phyloP scores from a whole-genome alignment of 345 rosid species.

The Streptanthus diversifolius region DNA sequence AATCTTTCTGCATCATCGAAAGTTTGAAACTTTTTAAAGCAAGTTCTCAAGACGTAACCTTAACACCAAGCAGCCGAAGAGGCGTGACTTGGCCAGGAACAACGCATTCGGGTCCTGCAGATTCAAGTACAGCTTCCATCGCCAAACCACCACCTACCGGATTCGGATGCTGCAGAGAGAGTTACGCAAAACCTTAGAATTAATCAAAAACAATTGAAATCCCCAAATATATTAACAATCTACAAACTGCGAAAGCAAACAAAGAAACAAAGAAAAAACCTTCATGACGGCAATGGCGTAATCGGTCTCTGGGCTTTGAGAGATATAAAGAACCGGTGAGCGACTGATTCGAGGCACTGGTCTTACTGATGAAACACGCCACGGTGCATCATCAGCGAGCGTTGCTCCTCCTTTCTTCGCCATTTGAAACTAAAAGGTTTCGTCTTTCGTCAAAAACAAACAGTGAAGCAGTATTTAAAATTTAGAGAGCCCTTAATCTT shows the following conservation, averaged over 20 bases:
- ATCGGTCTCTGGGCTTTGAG: slow-evolving; percentile 47
- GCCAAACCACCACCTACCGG: slow-evolving; percentile 81
- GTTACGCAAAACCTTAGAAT: background rate
- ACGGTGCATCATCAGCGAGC: slow-evolving; percentile 75
- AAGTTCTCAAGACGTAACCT: slow-evolving; percentile 39
- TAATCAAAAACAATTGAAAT: background rate
- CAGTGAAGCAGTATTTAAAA: background rate
- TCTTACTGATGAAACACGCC: slow-evolving; percentile 65
- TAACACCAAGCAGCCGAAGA: slow-evolving; percentile 67
- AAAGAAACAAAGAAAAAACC: slow-evolving; percentile 26
- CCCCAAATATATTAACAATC: background rate
- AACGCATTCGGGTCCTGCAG: slow-evolving; percentile 87
- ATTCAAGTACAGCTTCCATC: slow-evolving; percentile 65
- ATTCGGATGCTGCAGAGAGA: slow-evolving; percentile 59
- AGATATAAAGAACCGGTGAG: slow-evolving; percentile 57
- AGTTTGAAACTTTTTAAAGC: background rate
- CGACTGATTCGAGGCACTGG: slow-evolving; percentile 73
- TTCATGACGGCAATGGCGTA: slow-evolving; percentile 69
- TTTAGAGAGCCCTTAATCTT: background rate
- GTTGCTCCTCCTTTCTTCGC: slow-evolving; percentile 56
- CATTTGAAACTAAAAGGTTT: slow-evolving; percentile 31
- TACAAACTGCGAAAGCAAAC: background rate
- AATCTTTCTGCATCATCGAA: background rate
- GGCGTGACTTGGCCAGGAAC: slow-evolving; percentile 86
- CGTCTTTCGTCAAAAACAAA: background rate